These are phyloP conservation scores for Pichia sp. DNA, from an alignment of 1,139 yeast genomes.

Conservation along the genomic window DNA sequence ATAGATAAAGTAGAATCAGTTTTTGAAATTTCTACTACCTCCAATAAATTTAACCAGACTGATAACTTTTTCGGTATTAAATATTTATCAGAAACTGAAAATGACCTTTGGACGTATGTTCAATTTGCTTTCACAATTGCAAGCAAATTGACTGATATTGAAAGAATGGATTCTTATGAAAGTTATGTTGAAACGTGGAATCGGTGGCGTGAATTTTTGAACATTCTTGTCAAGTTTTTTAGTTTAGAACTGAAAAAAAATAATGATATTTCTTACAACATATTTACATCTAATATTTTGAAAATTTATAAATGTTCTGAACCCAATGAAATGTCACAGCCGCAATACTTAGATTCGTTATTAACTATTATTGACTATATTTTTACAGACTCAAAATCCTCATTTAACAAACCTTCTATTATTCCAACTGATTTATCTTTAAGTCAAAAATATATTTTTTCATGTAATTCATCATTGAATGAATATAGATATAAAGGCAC, in stretches of 20 bases:
- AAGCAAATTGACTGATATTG: conserved; percentile 8
- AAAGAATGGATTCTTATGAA: conserved; percentile 8
- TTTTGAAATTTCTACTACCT: conserved; percentile 9
- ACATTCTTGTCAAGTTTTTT: conserved; percentile 5
- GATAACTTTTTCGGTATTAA: conserved; percentile 7
- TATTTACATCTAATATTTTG: conserved; percentile 5
- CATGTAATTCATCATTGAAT: conserved; percentile 4
- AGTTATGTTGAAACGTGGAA: conserved; percentile 8
- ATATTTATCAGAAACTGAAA: conserved; percentile 4
- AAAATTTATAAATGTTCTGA: neutral
- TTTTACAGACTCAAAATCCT: conserved; percentile 1
- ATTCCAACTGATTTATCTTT: conserved; percentile 9
- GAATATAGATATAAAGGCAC: conserved; percentile 7
- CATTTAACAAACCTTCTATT: neutral
- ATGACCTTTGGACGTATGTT: conserved; percentile 15
- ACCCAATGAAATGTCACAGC: neutral
- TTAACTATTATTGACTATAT: neutral
- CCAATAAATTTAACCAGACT: conserved; percentile 4
- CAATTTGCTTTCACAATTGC: conserved; percentile 14
- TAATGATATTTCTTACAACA: neutral
- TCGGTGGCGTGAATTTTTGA: conserved; percentile 14
- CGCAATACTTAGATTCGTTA: conserved; percentile 3
- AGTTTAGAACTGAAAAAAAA: conserved; percentile 4
- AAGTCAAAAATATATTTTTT: conserved; percentile 5
- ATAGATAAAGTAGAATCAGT: conserved; percentile 8